Evolutionary conservation across 1,139 yeast genomes (phyloP).

Genomic region (Nakaseomyces sp.): DNA sequence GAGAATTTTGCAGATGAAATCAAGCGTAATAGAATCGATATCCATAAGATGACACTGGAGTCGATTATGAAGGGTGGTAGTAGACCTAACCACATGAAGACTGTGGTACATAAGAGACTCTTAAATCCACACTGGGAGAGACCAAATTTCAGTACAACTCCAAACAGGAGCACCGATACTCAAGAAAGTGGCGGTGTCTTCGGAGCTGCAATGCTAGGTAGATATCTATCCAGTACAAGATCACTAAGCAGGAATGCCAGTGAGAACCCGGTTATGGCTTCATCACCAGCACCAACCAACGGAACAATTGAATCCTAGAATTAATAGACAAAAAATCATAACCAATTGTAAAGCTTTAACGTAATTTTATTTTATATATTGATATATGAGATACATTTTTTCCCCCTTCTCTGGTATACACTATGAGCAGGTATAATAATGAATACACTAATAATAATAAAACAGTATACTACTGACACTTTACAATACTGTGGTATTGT

Average conservation of each 20-base stretch:
- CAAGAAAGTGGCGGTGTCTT: neutral
- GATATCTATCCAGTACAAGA: constrained; percentile 2
- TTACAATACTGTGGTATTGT: too few relatives aligned
- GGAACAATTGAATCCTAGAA: neutral
- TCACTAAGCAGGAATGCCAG: constrained; percentile 2
- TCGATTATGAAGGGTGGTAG: constrained; percentile 22
- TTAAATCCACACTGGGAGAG: constrained; percentile 4
- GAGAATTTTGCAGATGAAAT: constrained; percentile 67
- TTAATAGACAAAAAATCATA: neutral
- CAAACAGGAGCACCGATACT: neutral
- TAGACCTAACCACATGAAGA: neutral
- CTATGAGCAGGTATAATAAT: too few relatives aligned
- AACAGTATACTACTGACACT: too few relatives aligned
- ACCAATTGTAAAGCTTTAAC: neutral
- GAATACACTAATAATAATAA: too few relatives aligned
- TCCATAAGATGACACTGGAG: constrained; percentile 10
- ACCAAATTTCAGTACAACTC: neutral
- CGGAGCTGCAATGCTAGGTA: constrained; percentile 2
- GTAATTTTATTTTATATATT: too few relatives aligned
- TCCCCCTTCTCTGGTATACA: too few relatives aligned
- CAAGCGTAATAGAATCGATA: constrained; percentile 21
- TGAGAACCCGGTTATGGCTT: neutral
- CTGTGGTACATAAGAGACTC: constrained; percentile 4
- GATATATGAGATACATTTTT: too few relatives aligned
- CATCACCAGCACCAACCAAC: neutral